Evolutionary conservation across 305 asterid species (phyloP).

Genomic region (Solanum aculeatissimum): DNA sequence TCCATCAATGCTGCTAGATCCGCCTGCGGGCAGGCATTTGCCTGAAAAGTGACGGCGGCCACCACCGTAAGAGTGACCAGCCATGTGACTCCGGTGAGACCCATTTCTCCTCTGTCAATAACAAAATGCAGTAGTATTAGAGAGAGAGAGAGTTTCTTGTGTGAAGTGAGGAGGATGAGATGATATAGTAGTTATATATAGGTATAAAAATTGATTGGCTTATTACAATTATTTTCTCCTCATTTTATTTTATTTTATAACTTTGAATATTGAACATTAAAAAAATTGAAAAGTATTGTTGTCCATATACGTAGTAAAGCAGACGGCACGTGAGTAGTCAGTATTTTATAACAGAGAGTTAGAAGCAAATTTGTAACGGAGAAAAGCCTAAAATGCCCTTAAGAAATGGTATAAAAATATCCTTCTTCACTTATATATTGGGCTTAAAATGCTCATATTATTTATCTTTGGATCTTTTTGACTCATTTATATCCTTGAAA

Average conservation of each 20-base stretch:
- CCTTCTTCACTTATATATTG: no score
- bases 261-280: background rate
- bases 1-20: slow-evolving; percentile 58
- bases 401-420: no score
- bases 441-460: no score
- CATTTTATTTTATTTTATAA: background rate
- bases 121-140: background rate
- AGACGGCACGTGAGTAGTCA: background rate
- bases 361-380: no score
- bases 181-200: background rate
- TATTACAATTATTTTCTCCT: background rate
- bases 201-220: background rate
- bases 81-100: slow-evolving; percentile 1
- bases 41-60: slow-evolving; percentile 19
- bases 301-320: background rate
- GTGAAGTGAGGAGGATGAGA: background rate
- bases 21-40: slow-evolving; percentile 43
- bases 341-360: background rate
- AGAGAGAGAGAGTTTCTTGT: background rate
- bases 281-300: background rate
- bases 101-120: slow-evolving; percentile 5
- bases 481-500: no score
- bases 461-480: no score
- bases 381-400: no score
- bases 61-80: slow-evolving; percentile 9